Evolutionary conservation across 768 basidiomycete genomes (phyloP).

Genomic region (Lyophyllum semitale): DNA sequence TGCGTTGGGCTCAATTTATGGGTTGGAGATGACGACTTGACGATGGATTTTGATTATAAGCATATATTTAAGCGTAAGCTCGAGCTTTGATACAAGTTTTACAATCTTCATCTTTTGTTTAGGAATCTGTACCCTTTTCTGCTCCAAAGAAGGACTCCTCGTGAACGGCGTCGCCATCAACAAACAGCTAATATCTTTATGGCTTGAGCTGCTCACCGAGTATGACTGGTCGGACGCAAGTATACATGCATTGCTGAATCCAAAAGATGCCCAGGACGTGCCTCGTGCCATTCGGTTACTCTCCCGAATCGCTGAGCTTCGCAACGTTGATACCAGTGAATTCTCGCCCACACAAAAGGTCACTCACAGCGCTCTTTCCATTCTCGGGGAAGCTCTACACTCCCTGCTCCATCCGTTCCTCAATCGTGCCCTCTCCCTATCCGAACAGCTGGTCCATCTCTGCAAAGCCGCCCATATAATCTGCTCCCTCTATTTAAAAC

Average conservation of each 20-base stretch:
- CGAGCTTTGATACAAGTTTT: neutral
- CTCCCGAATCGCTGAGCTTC: slow-evolving; percentile 14
- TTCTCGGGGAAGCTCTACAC: slow-evolving; percentile 29
- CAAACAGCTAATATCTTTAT: slow-evolving; percentile 17
- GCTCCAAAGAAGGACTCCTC: slow-evolving; percentile 18
- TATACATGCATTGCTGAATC: slow-evolving; percentile 24
- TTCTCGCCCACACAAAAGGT: slow-evolving; percentile 20
- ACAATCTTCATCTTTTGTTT: neutral
- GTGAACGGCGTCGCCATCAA: slow-evolving; percentile 20
- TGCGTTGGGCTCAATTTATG: slow-evolving; percentile 17
- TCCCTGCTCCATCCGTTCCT: slow-evolving; percentile 26
- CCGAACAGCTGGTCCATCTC: slow-evolving; percentile 26
- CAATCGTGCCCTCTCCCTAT: slow-evolving; percentile 17
- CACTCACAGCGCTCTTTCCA: slow-evolving; percentile 16
- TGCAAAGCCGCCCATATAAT: slow-evolving; percentile 24
- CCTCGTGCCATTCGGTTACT: slow-evolving; percentile 31
- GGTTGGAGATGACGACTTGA: slow-evolving; percentile 13
- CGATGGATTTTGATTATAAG: slow-evolving; percentile 22
- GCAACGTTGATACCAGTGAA: slow-evolving; percentile 7
- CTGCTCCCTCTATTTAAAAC: slow-evolving; percentile 21
- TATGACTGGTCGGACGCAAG: slow-evolving; percentile 24
- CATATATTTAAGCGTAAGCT: slow-evolving; percentile 22
- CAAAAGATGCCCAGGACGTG: slow-evolving; percentile 31
- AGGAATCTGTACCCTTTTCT: slow-evolving; percentile 26
- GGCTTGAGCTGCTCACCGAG: slow-evolving; percentile 19